phyloP scores from a whole-genome alignment of 208 protist genomes.

The Leishmania guyanensis region DNA sequence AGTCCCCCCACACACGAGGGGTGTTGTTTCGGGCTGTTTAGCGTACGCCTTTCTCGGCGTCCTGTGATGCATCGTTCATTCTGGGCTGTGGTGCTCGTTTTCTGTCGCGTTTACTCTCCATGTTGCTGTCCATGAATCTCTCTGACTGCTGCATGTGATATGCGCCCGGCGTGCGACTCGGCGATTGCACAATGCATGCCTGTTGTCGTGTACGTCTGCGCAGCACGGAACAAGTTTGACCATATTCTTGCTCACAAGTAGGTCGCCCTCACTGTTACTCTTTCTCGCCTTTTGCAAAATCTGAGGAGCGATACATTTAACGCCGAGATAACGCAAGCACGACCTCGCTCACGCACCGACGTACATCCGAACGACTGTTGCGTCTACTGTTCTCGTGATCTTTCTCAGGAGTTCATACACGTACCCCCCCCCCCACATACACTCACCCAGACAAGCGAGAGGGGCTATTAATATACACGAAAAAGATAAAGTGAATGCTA shows the following conservation, averaged over 20 bases:
- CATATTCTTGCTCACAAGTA: neutral
- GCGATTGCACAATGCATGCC: neutral
- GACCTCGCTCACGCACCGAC: neutral
- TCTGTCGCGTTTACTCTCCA: neutral
- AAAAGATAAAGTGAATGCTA: neutral
- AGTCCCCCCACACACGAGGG: neutral
- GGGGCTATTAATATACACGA: neutral
- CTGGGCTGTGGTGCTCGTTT: neutral
- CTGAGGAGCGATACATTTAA: neutral
- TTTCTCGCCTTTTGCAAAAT: slow-evolving; percentile 2
- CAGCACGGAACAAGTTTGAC: neutral
- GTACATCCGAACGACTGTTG: neutral
- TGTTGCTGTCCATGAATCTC: no score
- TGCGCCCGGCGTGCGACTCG: neutral
- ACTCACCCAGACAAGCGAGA: neutral
- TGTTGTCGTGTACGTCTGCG: neutral
- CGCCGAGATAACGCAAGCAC: neutral
- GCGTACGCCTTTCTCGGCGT: neutral
- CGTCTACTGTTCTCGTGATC: neutral
- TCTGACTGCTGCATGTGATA: neutral
- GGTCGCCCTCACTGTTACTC: neutral
- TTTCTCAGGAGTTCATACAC: neutral
- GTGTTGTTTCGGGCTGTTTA: neutral
- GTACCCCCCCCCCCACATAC: neutral
- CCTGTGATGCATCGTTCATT: neutral